These are phyloP conservation scores for Colletotrichum incanum DNA, from an alignment of 2,329 filamentous ascomycete genomes.

Conservation along the genomic window DNA sequence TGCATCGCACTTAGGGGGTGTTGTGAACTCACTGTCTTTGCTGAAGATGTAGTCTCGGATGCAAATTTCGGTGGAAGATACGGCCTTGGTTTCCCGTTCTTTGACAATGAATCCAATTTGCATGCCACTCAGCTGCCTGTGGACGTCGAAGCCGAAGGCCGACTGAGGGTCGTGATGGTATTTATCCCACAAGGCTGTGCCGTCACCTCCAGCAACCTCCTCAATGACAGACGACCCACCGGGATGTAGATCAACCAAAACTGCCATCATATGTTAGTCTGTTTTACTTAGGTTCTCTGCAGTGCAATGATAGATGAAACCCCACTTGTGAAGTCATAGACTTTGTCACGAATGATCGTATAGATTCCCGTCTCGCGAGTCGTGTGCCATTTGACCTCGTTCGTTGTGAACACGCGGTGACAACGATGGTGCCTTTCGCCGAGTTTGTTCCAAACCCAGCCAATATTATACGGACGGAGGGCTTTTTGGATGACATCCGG, in stretches of 20 bases:
- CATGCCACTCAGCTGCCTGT: not conserved
- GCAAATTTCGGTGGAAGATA: not conserved
- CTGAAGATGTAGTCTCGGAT: constrained; percentile 1
- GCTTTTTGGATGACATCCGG: not conserved
- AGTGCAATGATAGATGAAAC: not conserved
- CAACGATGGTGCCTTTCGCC: not conserved
- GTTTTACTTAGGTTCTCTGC: too few species aligned
- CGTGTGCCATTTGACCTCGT: constrained; percentile 15
- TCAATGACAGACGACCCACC: constrained; percentile 3
- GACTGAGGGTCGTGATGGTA: not conserved
- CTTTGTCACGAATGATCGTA: not conserved
- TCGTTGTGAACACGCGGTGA: not conserved
- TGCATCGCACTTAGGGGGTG: not conserved
- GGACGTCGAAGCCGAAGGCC: not conserved
- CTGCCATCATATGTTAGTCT: not conserved
- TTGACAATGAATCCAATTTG: not conserved
- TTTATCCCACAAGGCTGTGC: not conserved
- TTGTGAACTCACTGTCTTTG: not conserved
- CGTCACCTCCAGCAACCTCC: not conserved
- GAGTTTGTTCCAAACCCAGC: not conserved
- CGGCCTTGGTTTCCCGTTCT: not conserved
- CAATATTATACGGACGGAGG: constrained; percentile 4
- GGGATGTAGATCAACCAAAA: not conserved
- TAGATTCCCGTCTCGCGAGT: constrained; percentile 9
- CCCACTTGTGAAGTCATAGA: constrained; percentile 13